These are phyloP conservation scores for Porphyrellus sp. DNA, from an alignment of 1,284 basidiomycete species.

Conservation along the genomic window DNA sequence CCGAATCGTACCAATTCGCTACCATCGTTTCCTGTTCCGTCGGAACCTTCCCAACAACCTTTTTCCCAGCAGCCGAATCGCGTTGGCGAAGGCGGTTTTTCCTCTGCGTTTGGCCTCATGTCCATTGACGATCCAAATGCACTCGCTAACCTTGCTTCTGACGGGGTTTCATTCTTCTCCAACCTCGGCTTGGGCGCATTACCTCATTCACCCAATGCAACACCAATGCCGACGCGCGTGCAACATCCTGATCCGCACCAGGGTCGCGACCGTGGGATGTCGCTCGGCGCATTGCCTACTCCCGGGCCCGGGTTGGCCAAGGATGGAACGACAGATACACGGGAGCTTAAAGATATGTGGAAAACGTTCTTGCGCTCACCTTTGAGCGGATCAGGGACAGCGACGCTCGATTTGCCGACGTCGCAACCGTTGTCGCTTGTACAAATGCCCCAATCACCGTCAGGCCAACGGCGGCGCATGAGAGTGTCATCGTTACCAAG, in stretches of 20 bases:
- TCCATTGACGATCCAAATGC: slow-evolving; percentile 66
- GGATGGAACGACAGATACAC: slow-evolving; percentile 48
- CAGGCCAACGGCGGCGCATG: slow-evolving; percentile 40
- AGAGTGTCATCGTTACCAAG: slow-evolving; percentile 65
- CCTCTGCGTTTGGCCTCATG: slow-evolving; percentile 67
- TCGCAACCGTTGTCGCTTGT: slow-evolving; percentile 3
- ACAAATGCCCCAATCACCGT: slow-evolving; percentile 30
- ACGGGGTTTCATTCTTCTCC: slow-evolving; percentile 62
- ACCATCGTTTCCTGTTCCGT: slow-evolving; percentile 5
- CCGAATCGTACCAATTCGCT: slow-evolving; percentile 23
- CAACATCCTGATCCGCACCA: slow-evolving; percentile 21
- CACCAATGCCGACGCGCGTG: slow-evolving; percentile 43
- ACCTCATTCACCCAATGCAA: slow-evolving; percentile 42
- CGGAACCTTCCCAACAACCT: slow-evolving; percentile 5
- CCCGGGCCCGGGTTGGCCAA: slow-evolving; percentile 29
- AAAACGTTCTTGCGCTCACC: slow-evolving; percentile 71
- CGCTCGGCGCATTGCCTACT: slow-evolving; percentile 21
- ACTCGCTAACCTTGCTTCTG: slow-evolving; percentile 53
- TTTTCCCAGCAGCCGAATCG: slow-evolving; percentile 15
- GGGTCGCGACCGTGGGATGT: slow-evolving; percentile 28
- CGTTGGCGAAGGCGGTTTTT: slow-evolving; percentile 48
- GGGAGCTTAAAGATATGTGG: slow-evolving; percentile 70
- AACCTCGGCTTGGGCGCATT: slow-evolving; percentile 29
- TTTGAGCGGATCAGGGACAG: slow-evolving; percentile 38
- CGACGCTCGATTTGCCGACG: slow-evolving; percentile 9